Base-by-base conservation (phyloP, 805 yeast genomes). In the Sugiyamaella smithiae region DNA sequence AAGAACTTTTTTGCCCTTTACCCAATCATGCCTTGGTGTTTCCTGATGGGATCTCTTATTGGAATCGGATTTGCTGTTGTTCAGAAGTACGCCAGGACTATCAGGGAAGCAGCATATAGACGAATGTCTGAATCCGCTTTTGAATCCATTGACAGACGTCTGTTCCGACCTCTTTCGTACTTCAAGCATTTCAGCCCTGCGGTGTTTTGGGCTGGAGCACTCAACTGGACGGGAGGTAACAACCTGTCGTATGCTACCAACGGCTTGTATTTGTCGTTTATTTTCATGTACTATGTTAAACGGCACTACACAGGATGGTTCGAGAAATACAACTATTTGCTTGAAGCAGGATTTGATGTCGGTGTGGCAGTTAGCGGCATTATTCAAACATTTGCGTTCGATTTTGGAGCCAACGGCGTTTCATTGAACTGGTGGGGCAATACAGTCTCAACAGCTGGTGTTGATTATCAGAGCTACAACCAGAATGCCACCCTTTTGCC, bases 371-470 rank as follows among this genome's bases (percentile, higher is more conserved):
- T 73, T 51, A 68, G 76, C 50, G 77, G 77, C 0, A 59, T 76
- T 37, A 41, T 74, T 40, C 69, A 72, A 17, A 74, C 76, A 56
- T 72, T 74, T 56, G 62, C 72, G 0, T 71, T 72, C 3, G 70
- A 66, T 50, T 69, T 62, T 46, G 62, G 66, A 9, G 55, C 60
- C 12, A 61, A 57, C 12, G 50, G 65, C 19, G 36, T 73, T 1
- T 55, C 58, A 8, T 35, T 73, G 2, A 51, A 67, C 25, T 76
- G 80, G 79, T 76, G 81, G 81, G 80, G 80, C 1, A 76, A 76
- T 43, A 29, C 28, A 8, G 50, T 46, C 59, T 20, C 31, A 4
- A 19, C 23, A n/a, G 46, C 38, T 8, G 46, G 46, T 5, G 36
- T 19, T 17, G 40, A 43, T 25, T 57, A 52, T 26, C 42, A 24